phyloP scores from a whole-genome alignment of 2,329 filamentous ascomycete species.

The Aspergillus sp. region DNA sequence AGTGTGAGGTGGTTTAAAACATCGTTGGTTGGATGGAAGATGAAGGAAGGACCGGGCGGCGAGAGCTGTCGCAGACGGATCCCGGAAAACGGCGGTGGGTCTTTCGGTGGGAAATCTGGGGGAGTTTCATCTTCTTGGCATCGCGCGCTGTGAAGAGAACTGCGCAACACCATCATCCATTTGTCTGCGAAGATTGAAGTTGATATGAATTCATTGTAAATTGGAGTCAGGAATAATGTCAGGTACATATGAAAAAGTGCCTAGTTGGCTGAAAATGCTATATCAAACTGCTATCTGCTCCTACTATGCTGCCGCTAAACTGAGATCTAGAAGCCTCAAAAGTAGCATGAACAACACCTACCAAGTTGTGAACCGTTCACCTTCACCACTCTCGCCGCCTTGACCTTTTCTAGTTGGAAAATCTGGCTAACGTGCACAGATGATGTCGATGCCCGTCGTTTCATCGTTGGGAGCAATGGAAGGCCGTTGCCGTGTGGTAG shows the following conservation, averaged over 20 bases:
- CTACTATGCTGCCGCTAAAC: not conserved
- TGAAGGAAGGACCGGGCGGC: constrained; percentile 1
- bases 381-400: not conserved
- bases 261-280: too few relatives aligned
- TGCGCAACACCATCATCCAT: not conserved
- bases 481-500: not conserved
- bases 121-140: constrained; percentile 2
- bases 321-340: too few relatives aligned
- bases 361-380: not conserved
- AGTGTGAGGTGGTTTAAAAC: constrained; percentile 13
- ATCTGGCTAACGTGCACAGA: not conserved
- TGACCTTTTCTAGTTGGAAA: not conserved
- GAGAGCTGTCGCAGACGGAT: not conserved
- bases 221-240: too few relatives aligned
- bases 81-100: constrained; percentile 1
- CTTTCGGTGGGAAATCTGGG: constrained; percentile 6
- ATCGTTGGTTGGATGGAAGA: constrained; percentile 4
- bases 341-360: not conserved
- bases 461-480: not conserved
- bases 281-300: not conserved
- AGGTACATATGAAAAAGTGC: too few relatives aligned
- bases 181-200: not conserved
- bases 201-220: not conserved
- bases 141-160: not conserved
- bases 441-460: not conserved